These are phyloP conservation scores for Fusarium brevicatenulatum DNA, from an alignment of 2,329 filamentous ascomycete genomes.

Conservation along the genomic window DNA sequence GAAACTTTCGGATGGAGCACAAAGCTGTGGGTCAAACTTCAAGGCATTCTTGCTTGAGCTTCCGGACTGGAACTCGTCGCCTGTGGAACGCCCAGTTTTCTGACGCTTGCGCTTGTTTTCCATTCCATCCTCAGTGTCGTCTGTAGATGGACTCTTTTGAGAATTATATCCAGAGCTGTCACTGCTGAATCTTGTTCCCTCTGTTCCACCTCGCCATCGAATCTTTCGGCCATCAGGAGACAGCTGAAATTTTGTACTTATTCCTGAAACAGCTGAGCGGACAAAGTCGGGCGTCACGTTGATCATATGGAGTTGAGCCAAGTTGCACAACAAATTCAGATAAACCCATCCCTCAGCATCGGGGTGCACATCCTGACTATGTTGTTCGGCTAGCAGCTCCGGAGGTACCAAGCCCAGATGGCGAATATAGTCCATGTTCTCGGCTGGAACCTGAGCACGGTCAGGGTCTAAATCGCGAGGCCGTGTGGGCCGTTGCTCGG, in stretches of 20 bases:
- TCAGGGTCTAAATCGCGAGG: constrained; percentile 82
- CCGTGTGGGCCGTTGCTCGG: constrained; percentile 80
- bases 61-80: constrained; percentile 49
- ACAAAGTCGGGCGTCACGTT: constrained; percentile 85
- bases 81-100: constrained; percentile 53
- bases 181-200: constrained; percentile 72
- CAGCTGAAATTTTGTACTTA: constrained; percentile 80
- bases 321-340: constrained; percentile 79
- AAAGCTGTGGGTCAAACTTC: constrained; percentile 53
- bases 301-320: constrained; percentile 86
- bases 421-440: constrained; percentile 83
- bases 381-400: constrained; percentile 59
- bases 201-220: constrained; percentile 77
- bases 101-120: constrained; percentile 59
- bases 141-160: constrained; percentile 59
- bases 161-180: constrained; percentile 66
- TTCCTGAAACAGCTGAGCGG: constrained; percentile 73
- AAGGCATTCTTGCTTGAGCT: constrained; percentile 52
- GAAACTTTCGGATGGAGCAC: constrained; percentile 59
- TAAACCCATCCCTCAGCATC: constrained; percentile 83
- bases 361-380: constrained; percentile 61
- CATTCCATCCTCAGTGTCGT: constrained; percentile 58
- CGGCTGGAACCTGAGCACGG: constrained; percentile 76
- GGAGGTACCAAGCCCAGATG: constrained; percentile 76
- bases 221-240: constrained; percentile 82